A percentile compares a stretch with the other conserved stretches of the same genome.
These are phyloP conservation scores for Neoboletus subvelutipes DNA, from an alignment of 768 basidiomycete species.

Conservation along the genomic window DNA sequence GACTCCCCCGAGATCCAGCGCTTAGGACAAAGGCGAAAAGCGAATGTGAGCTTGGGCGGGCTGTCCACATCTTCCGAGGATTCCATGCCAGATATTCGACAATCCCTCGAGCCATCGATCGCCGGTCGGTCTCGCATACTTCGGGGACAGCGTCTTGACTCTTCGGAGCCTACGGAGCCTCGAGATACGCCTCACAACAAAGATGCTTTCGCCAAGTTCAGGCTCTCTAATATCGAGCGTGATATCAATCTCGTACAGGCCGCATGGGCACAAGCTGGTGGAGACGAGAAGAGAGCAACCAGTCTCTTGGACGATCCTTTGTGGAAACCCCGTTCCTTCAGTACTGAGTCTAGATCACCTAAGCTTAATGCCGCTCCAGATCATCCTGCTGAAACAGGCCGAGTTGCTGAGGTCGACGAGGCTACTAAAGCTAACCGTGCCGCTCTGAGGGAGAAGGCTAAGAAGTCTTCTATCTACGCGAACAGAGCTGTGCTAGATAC, in stretches of 20 bases:
- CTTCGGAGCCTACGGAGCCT: slow-evolving; percentile 31
- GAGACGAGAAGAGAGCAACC: slow-evolving; percentile 61
- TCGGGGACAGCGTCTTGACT: slow-evolving; percentile 43
- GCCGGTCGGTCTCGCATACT: slow-evolving; percentile 48
- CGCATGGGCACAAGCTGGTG: slow-evolving; percentile 66
- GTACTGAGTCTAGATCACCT: slow-evolving; percentile 20
- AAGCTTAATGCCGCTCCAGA: slow-evolving; percentile 17
- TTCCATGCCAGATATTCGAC: slow-evolving; percentile 50
- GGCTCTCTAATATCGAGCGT: slow-evolving; percentile 55
- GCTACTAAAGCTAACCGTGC: slow-evolving; percentile 65
- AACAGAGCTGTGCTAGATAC: slow-evolving; percentile 55
- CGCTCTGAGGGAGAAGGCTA: slow-evolving; percentile 71
- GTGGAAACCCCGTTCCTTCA: slow-evolving; percentile 45
- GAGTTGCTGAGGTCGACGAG: slow-evolving; percentile 72
- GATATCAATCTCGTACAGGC: slow-evolving; percentile 44
- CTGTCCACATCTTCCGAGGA: slow-evolving; percentile 70
- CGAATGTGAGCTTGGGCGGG: slow-evolving; percentile 37
- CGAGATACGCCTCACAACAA: slow-evolving; percentile 21
- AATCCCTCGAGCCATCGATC: slow-evolving; percentile 43
- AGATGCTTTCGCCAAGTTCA: slow-evolving; percentile 53
- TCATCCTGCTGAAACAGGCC: slow-evolving; percentile 43
- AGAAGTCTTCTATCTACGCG: slow-evolving; percentile 80
- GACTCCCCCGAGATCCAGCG: slow-evolving; percentile 61
- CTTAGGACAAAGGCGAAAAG: slow-evolving; percentile 47
- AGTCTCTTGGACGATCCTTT: slow-evolving; percentile 53